Conservation (phyloP, 306 rosid genomes). For the Corylus americana region DNA sequence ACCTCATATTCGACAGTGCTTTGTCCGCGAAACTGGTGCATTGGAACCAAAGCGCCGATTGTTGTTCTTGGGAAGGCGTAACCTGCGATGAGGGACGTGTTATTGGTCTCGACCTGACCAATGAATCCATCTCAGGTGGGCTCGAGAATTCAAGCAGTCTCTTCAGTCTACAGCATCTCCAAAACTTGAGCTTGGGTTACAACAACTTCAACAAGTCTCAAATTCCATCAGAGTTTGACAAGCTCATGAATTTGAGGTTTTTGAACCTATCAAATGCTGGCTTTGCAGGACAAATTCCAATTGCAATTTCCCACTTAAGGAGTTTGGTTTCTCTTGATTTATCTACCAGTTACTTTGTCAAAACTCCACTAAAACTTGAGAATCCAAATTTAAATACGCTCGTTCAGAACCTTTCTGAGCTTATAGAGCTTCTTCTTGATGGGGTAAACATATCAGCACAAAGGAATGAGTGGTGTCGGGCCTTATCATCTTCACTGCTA, state of each 20-base stretch:
- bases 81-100: not conserved
- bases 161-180: constrained; percentile 35
- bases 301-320: constrained; percentile 39
- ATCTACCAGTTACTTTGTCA: constrained; percentile 9
- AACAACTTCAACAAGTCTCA: constrained; percentile 13
- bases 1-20: not conserved
- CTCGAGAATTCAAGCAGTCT: constrained; percentile 31
- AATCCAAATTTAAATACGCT: constrained; percentile 12
- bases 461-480: not conserved
- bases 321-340: constrained; percentile 45
- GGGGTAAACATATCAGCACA: constrained; percentile 6
- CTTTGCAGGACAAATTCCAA: constrained; percentile 42
- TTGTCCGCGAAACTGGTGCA: not conserved
- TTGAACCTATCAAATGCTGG: constrained; percentile 40
- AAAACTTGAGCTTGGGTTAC: constrained; percentile 27
- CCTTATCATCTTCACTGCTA: not conserved
- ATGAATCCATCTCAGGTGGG: constrained; percentile 20
- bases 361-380: constrained; percentile 27
- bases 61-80: not conserved
- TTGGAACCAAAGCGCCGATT: constrained; percentile 11
- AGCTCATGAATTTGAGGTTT: constrained; percentile 26
- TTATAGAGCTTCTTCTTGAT: not conserved
- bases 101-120: no score
- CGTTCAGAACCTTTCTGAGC: not conserved
- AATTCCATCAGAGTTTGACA: constrained; percentile 40